These are phyloP conservation scores for Cordia subcordata DNA, from an alignment of 257 asterid genomes.

Conservation along the genomic window DNA sequence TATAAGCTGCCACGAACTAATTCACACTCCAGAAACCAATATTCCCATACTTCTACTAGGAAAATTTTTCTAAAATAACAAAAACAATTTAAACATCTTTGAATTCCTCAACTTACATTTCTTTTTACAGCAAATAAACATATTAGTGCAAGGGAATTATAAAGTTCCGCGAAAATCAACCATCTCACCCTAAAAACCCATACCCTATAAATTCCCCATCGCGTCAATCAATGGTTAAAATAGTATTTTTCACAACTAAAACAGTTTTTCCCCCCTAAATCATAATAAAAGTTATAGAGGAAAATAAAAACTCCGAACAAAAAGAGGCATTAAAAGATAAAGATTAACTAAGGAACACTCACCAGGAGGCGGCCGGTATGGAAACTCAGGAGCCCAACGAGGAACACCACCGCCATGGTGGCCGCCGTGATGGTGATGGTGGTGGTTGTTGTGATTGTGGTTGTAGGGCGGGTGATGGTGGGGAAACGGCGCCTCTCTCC, in stretches of 20 bases:
- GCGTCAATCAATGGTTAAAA: too few relatives aligned
- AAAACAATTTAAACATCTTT: neutral
- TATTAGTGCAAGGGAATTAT: neutral
- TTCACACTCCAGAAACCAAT: too few relatives aligned
- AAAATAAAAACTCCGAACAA: neutral
- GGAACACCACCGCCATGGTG: constrained; percentile 40
- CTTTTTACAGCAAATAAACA: neutral
- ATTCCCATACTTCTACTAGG: too few relatives aligned
- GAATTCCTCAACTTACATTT: neutral
- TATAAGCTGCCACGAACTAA: neutral
- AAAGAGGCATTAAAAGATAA: neutral
- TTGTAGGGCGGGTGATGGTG: constrained; percentile 47
- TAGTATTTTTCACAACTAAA: neutral
- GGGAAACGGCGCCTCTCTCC: constrained; percentile 57
- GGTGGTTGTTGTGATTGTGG: constrained; percentile 22
- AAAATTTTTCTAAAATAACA: neutral
- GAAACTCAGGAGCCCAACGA: constrained; percentile 69
- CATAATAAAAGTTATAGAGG: too few relatives aligned
- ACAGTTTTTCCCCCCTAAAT: neutral
- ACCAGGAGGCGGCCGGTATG: constrained; percentile 77
- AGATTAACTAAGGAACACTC: constrained; percentile 21
- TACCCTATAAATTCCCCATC: neutral
- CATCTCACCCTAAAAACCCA: neutral
- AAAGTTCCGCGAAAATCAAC: too few relatives aligned
- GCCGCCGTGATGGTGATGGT: constrained; percentile 32